Evolutionary conservation across 257 asterid genomes (phyloP).

Genomic region (Schizonepeta tenuifolia): DNA sequence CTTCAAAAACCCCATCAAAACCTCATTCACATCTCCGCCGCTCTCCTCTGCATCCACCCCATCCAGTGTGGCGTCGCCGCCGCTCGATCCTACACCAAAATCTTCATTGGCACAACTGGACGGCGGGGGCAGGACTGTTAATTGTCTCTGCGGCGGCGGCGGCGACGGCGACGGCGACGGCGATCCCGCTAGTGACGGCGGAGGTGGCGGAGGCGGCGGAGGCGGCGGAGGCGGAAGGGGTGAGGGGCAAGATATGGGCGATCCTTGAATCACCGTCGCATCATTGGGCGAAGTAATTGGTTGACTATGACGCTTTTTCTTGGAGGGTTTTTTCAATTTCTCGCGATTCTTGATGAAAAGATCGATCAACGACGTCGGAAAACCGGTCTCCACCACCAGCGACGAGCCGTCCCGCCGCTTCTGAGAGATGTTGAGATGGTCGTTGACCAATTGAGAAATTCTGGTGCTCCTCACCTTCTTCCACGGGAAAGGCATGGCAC

Average conservation of each 20-base stretch:
- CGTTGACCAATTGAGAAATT: constrained; percentile 62
- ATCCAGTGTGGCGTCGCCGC: not conserved
- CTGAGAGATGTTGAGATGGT: constrained; percentile 59
- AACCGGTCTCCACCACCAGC: constrained; percentile 77
- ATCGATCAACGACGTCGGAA: constrained; percentile 82
- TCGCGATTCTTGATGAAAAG: constrained; percentile 73
- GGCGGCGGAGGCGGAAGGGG: constrained; percentile 34
- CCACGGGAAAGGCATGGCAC: constrained; percentile 70
- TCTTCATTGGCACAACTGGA: not conserved
- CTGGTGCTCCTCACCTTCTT: constrained; percentile 58
- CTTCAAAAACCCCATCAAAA: constrained; percentile 46
- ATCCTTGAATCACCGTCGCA: constrained; percentile 7
- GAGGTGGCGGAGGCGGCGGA: constrained; percentile 26
- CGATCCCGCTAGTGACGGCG: constrained; percentile 26
- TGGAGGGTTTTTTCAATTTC: constrained; percentile 50
- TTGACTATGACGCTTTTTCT: constrained; percentile 40
- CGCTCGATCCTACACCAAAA: constrained; percentile 12
- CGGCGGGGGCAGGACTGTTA: constrained; percentile 2
- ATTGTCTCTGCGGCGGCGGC: not conserved
- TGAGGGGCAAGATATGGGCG: constrained; percentile 3
- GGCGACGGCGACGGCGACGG: too few species aligned
- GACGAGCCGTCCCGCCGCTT: constrained; percentile 67
- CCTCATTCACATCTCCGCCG: constrained; percentile 29
- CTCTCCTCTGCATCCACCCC: not conserved
- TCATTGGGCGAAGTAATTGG: not conserved